Evolutionary conservation across 495 filamentous ascomycete genomes (phyloP).

Genomic region (Stereocaulon alpinum): DNA sequence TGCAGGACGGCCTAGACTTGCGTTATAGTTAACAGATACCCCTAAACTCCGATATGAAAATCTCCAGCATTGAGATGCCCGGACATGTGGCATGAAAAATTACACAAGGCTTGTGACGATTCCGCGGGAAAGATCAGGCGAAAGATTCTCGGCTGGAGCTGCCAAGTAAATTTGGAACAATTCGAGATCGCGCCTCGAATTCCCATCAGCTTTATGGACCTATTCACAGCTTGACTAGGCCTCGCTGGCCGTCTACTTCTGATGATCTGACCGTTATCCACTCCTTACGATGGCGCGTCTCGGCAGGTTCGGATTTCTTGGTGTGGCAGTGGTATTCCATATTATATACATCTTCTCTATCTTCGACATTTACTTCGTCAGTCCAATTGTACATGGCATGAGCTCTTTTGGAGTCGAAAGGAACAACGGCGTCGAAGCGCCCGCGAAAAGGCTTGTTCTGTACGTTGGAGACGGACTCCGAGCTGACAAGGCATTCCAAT

Average conservation of each 20-base stretch:
- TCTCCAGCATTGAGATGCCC: too few relatives aligned
- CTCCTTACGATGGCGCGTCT: conserved; percentile 56
- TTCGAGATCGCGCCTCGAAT: neutral
- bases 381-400: conserved; percentile 96
- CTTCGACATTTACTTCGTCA: conserved; percentile 99
- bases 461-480: conserved; percentile 97
- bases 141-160: neutral
- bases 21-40: too few relatives aligned
- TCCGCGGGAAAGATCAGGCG: neutral
- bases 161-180: neutral
- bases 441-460: conserved; percentile 81
- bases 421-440: conserved; percentile 50
- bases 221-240: neutral
- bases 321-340: conserved; percentile 88
- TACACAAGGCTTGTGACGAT: too few relatives aligned
- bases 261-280: neutral
- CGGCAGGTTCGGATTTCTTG: conserved; percentile 78
- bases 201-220: neutral
- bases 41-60: too few relatives aligned
- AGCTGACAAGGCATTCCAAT: conserved; percentile 97
- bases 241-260: neutral
- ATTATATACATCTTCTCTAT: conserved; percentile 92
- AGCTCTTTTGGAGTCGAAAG: conserved; percentile 61
- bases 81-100: too few relatives aligned
- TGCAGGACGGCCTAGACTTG: too few relatives aligned